phyloP scores from a whole-genome alignment of 495 filamentous ascomycete species.

The Collariella sp. region DNA sequence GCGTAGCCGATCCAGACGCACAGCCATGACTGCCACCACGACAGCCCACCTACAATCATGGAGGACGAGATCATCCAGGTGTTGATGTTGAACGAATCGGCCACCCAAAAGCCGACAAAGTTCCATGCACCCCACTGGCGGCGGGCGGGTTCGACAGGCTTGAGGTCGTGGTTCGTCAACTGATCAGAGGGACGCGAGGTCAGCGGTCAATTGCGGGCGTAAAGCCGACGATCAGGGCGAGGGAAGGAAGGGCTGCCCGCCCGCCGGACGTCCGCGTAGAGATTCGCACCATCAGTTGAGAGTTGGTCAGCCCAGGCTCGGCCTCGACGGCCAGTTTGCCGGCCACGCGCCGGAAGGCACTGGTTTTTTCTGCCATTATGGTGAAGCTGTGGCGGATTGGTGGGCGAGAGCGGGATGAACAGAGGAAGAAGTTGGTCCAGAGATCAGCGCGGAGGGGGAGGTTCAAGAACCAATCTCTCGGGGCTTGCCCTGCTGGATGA shows the following conservation, averaged over 20 bases:
- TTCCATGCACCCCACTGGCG: slow-evolving; percentile 85
- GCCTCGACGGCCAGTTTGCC: slow-evolving; percentile 59
- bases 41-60: slow-evolving; percentile 63
- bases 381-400: background rate
- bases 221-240: background rate
- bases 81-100: slow-evolving; percentile 95
- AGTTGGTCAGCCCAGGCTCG: slow-evolving; percentile 71
- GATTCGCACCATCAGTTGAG: slow-evolving; percentile 63
- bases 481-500: background rate
- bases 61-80: slow-evolving; percentile 96
- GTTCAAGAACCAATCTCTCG: background rate
- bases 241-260: slow-evolving; percentile 4
- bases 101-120: slow-evolving; percentile 86
- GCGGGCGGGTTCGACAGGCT: slow-evolving; percentile 78
- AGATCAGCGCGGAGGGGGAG: background rate
- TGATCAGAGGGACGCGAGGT: slow-evolving; percentile 11
- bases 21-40: slow-evolving; percentile 95
- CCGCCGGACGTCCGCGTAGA: background rate
- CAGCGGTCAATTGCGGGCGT: background rate
- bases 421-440: background rate
- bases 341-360: slow-evolving; percentile 20
- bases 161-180: slow-evolving; percentile 84
- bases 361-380: slow-evolving; percentile 11
- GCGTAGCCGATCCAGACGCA: slow-evolving; percentile 81
- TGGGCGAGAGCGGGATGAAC: background rate